phyloP scores from a whole-genome alignment of 2,329 filamentous ascomycete genomes.

The Penicillium sp. region DNA sequence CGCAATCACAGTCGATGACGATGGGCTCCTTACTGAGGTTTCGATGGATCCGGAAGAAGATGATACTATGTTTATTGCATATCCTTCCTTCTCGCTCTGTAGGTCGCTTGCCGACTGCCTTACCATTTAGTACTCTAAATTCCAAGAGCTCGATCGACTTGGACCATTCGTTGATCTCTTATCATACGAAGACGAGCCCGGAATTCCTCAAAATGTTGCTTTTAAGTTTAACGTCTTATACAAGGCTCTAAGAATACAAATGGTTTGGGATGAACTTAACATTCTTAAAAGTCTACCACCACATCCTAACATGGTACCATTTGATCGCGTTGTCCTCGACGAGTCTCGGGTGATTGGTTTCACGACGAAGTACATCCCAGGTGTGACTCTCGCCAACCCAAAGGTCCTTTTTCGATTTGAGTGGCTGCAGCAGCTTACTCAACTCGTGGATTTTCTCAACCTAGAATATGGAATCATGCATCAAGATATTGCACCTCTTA shows the following conservation, averaged over 20 bases:
- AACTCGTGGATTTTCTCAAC: constrained; percentile 27
- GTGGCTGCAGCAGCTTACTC: constrained; percentile 26
- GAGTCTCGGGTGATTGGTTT: constrained; percentile 32
- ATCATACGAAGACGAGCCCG: constrained; percentile 5
- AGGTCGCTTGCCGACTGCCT: constrained; percentile 15
- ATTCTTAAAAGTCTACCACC: constrained; percentile 26
- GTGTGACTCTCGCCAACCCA: constrained; percentile 27
- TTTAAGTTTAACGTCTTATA: constrained; percentile 24
- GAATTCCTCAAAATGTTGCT: constrained; percentile 8
- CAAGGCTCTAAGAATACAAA: constrained; percentile 16
- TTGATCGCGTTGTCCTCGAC: constrained; percentile 30
- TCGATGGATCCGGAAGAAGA: constrained; percentile 24
- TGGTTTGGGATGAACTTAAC: constrained; percentile 31
- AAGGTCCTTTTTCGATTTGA: constrained; percentile 24
- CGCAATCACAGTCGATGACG: constrained; percentile 21
- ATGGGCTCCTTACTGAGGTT: constrained; percentile 20
- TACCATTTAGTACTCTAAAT: constrained; percentile 19
- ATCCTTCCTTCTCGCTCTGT: constrained; percentile 17
- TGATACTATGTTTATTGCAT: constrained; percentile 18
- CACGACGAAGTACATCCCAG: constrained; percentile 28
- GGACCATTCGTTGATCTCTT: constrained; percentile 18
- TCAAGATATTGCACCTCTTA: constrained; percentile 35
- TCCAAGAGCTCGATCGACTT: constrained; percentile 23
- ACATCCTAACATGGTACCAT: constrained; percentile 32
- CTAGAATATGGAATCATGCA: constrained; percentile 32